A percentile compares a stretch with the other conserved stretches of the same genome.
Evolutionary conservation across 768 basidiomycete genomes (phyloP).

Genomic region (Pisolithus sp.): DNA sequence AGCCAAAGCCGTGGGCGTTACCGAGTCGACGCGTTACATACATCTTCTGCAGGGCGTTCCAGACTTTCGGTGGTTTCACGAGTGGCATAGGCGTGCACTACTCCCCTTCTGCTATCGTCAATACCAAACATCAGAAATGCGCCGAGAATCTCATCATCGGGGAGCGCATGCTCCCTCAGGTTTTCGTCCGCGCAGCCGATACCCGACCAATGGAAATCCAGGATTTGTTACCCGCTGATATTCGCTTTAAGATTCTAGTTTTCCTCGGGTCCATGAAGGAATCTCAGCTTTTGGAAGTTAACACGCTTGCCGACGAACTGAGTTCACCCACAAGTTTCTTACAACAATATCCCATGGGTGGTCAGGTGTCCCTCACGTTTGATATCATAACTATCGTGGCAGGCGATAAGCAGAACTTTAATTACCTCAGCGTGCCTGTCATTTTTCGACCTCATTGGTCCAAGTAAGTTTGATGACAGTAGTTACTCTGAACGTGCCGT

Average conservation of each 20-base stretch:
- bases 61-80: constrained; percentile 33
- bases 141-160: constrained; percentile 32
- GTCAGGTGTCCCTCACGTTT: constrained; percentile 24
- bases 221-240: constrained; percentile 34
- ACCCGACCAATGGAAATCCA: constrained; percentile 33
- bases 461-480: constrained; percentile 25
- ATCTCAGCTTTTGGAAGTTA: constrained; percentile 15
- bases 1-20: not conserved
- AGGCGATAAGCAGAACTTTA: constrained; percentile 27
- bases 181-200: constrained; percentile 32
- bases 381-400: constrained; percentile 22
- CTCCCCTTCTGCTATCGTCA: constrained; percentile 29
- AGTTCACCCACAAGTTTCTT: constrained; percentile 20
- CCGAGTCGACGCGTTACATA: not conserved
- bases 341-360: constrained; percentile 20
- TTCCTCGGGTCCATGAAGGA: constrained; percentile 27
- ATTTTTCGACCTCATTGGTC: constrained; percentile 37
- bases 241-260: constrained; percentile 33
- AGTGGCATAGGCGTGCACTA: constrained; percentile 38
- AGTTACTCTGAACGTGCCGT: not conserved
- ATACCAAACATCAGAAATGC: constrained; percentile 22
- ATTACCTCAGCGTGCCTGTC: constrained; percentile 30
- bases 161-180: constrained; percentile 32
- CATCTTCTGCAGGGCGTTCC: constrained; percentile 25
- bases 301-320: constrained; percentile 23